Conservation (phyloP, 352 stramenopile species). For the Phytophthora boehmeriae region DNA sequence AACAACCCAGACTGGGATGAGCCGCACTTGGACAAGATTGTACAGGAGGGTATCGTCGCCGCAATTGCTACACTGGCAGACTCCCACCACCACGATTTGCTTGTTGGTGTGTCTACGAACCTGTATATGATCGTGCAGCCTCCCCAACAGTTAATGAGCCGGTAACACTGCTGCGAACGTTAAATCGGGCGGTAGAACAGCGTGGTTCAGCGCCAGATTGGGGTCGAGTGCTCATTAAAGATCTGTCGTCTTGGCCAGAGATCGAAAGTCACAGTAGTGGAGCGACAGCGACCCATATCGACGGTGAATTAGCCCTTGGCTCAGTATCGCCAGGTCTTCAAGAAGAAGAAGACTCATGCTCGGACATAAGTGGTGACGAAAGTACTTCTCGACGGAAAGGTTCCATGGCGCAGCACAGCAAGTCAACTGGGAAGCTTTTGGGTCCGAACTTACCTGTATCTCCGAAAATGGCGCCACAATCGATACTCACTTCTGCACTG, state of each 20-base stretch:
- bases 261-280: slow-evolving; percentile 33
- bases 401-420: slow-evolving; percentile 12
- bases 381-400: slow-evolving; percentile 19
- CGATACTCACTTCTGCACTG: slow-evolving; percentile 18
- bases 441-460: slow-evolving; percentile 12
- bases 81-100: slow-evolving; percentile 59
- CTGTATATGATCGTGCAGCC: slow-evolving; percentile 20
- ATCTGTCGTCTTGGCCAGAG: slow-evolving; percentile 53
- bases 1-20: slow-evolving; percentile 38
- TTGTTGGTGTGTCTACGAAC: slow-evolving; percentile 40
- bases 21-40: slow-evolving; percentile 60
- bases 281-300: slow-evolving; percentile 19
- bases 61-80: slow-evolving; percentile 68
- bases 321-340: slow-evolving; percentile 15
- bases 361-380: slow-evolving; percentile 51
- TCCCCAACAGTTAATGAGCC: slow-evolving; percentile 10
- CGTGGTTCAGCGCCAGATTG: slow-evolving; percentile 60
- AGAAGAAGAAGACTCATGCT: slow-evolving; percentile 45
- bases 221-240: slow-evolving; percentile 57
- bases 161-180: slow-evolving; percentile 30
- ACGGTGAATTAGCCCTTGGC: slow-evolving; percentile 22
- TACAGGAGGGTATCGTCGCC: slow-evolving; percentile 72
- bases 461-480: slow-evolving; percentile 15
- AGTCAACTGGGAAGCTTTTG: slow-evolving; percentile 16
- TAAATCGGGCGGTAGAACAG: slow-evolving; percentile 48